Conservation (phyloP, 306 rosid species). For the Fragaria ananassa region DNA sequence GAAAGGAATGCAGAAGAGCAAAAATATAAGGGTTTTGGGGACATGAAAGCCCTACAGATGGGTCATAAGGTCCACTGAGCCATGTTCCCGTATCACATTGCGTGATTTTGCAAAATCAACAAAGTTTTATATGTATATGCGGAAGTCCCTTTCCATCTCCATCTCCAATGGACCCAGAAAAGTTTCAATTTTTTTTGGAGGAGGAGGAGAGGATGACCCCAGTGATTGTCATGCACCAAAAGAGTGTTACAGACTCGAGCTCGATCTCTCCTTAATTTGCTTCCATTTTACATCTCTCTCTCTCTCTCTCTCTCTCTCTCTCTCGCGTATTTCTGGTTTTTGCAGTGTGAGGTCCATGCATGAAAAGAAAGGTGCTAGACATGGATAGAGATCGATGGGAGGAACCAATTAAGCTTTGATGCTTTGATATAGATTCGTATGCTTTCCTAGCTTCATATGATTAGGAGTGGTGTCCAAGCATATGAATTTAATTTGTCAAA, state of each 20-base stretch:
- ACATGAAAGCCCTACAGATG: slow-evolving; percentile 51
- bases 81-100: slow-evolving; percentile 46
- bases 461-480: slow-evolving; percentile 67
- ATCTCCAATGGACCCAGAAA: slow-evolving; percentile 52
- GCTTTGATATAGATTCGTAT: slow-evolving; percentile 33
- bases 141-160: slow-evolving; percentile 58
- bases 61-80: slow-evolving; percentile 41
- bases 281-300: slow-evolving; percentile 77
- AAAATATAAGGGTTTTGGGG: slow-evolving; percentile 24
- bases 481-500: slow-evolving; percentile 32
- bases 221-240: slow-evolving; percentile 63
- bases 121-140: slow-evolving; percentile 21
- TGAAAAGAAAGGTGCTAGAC: slow-evolving; percentile 48
- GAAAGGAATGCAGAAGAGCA: slow-evolving; percentile 18
- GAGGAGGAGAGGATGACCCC: slow-evolving; percentile 44
- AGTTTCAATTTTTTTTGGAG: slow-evolving; percentile 24
- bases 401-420: slow-evolving; percentile 34
- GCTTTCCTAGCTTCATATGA: slow-evolving; percentile 30
- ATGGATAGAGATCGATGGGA: slow-evolving; percentile 22
- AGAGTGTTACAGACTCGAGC: slow-evolving; percentile 42
- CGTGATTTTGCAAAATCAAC: slow-evolving; percentile 36
- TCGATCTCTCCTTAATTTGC: slow-evolving; percentile 72
- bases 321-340: background rate
- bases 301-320: slow-evolving; percentile 32
- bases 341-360: slow-evolving; percentile 33